Percentiles rank a stretch among this genome's conserved stretches.
Evolutionary conservation across 2,329 filamentous ascomycete genomes (phyloP).

Genomic region (Aspergillus sp.): DNA sequence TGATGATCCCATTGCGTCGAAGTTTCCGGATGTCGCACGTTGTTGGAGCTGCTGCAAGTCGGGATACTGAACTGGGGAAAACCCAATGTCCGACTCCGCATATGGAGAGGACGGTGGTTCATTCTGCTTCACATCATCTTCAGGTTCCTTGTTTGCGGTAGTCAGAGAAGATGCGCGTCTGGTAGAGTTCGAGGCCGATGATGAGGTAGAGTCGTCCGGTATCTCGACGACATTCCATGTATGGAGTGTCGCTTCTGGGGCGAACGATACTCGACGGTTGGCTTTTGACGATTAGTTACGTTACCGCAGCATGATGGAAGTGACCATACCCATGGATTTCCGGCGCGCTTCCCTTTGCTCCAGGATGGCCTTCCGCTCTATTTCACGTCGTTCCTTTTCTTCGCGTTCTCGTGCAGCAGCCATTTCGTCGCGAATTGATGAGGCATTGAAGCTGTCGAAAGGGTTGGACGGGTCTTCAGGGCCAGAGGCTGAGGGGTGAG

Average conservation of each 20-base stretch:
- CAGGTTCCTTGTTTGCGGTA: conserved; percentile 27
- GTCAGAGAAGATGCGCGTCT: conserved; percentile 66
- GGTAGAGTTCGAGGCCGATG: conserved; percentile 69
- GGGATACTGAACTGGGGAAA: conserved; percentile 64
- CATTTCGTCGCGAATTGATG: conserved; percentile 48
- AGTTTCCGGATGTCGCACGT: conserved; percentile 27
- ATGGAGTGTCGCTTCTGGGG: conserved; percentile 92
- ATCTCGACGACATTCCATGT: conserved; percentile 95
- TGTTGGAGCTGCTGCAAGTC: conserved; percentile 60
- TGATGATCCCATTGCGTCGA: conserved; percentile 61
- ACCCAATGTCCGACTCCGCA: conserved; percentile 55
- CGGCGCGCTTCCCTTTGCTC: conserved; percentile 82
- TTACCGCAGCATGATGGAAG: neutral
- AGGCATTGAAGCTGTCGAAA: conserved; percentile 45
- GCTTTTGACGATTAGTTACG: conserved; percentile 43
- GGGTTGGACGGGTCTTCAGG: conserved; percentile 47
- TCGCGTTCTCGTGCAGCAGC: conserved; percentile 68
- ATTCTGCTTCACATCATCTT: conserved; percentile 45
- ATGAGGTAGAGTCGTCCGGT: conserved; percentile 79
- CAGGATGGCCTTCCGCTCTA: conserved; percentile 58
- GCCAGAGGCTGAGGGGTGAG: conserved; percentile 28
- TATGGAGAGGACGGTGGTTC: conserved; percentile 62
- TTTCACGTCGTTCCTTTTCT: conserved; percentile 59
- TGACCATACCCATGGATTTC: conserved; percentile 71
- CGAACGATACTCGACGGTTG: conserved; percentile 92